Evolutionary conservation across 2,329 filamentous ascomycete species (phyloP), one percentile per base, ranked within the genome.

Genomic region (Fusarium beomiforme): DNA sequence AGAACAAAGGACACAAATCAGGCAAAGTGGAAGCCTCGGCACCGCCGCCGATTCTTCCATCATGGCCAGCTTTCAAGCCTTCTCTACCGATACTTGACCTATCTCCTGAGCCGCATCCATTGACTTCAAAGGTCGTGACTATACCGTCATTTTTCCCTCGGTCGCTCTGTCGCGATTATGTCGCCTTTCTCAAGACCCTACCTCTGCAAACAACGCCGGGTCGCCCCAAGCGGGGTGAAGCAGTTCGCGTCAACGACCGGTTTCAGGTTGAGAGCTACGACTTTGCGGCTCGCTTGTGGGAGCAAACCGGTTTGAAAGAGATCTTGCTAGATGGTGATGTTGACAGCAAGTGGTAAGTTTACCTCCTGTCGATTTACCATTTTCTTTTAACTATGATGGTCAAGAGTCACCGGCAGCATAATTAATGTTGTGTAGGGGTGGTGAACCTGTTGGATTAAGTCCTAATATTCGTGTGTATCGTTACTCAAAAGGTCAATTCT

Each of bases 381-480:
- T 23, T 21, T 17, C n/a, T 12, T 29, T 24, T 19, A 34, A 8
- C 7, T 36, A n/a, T 19, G 36, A 21, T 36, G n/a, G 21, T 58
- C 17, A 26, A 37, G 31, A 49, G 26, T 39, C 43, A 53, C 33
- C 61, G 54, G 44, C 62, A 59, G 55, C 47, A 65, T 29, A 71
- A 58, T 70, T 75, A 51, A 73, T 59, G 23, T 44, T 58, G 58
- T 76, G 85, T 49, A 97, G 94, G 93, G 94, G 93, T 62, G 94
- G 94, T 31, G 87, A 94, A 53, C 89, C 93, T 1, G 83, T 97
- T n/a, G 94, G 94, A 1, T 82, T 98, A 65, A 97, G 94, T 80
- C 90, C 93, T 12, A 97, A 97, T 72, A 97, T 98, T 59, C 87
- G 95, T 36, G 89, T 98, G 33, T 98, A 98, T 82, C 89, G 95